Evolutionary conservation across 805 yeast species (phyloP), one percentile per base, ranked within the genome.

Genomic region (Ogataea ramenticola): DNA sequence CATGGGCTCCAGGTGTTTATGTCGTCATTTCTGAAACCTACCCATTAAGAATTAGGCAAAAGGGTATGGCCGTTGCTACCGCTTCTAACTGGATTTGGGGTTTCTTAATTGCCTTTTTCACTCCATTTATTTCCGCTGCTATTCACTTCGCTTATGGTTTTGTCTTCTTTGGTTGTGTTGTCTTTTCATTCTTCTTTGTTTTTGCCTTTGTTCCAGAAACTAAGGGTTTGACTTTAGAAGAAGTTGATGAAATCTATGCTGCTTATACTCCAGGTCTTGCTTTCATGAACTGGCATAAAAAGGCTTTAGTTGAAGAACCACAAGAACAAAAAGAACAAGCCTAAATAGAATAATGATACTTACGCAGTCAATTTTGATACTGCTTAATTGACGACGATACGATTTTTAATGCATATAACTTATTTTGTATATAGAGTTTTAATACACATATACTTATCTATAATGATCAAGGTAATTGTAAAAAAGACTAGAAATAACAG

Each of bases 1-100:
- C 88, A n/a, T 79, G 86, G 81, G 89, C 86, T 35, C 86, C 88
- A 45, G 77, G 79, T 49, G 77, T 79, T 32, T 82, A 73, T 65
- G 79, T 79, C 40, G 71, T 82, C 48, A 77, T 80, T 21, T 75
- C 86, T 38, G 90, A 82, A 61, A 65, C 80, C 37, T 82, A 77
- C 62, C 87, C 87, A 48, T 69, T 78, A 50, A 75, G 82, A 66
- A 77, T 80, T 51, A 76, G 80, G 63, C 64, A 77, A 30, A 76
- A 75, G 62, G 75, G 77, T 41, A 79, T 82, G 80, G 75, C 83
- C 19, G 70, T 79, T 52, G 82, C 85, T 41, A 70, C 80, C 26
- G 79, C 79, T 29, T 75, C 81, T 40, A 79, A 80, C 61, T 80
- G 87, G 87, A 46, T 77, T 43, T 74, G 80, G 71, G 77, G 77